Evolutionary conservation across 352 stramenopile species (phyloP), one percentile per base, ranked within the genome.

Genomic region (Phytophthora palmivora): DNA sequence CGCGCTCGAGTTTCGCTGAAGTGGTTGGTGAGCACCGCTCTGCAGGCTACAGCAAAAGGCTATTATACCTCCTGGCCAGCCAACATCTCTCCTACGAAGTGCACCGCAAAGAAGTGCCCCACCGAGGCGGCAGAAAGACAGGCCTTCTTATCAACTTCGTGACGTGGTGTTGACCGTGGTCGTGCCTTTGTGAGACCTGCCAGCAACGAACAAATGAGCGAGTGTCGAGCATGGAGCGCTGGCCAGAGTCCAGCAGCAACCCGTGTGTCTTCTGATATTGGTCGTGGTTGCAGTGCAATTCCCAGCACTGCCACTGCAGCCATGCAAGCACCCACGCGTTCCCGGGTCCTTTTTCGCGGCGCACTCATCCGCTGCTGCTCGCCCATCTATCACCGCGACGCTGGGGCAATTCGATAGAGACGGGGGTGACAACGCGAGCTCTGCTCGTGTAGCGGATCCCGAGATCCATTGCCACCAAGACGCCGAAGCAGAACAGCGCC

Each of bases 101-200:
- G n/a, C n/a, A 55, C 44, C 43, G 45, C 55, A 51, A 60, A 60
- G 34, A 59, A 57, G 42, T 32, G 58, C 57, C 47, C 43, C 44
- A 63, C 55, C 44, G 44, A 63, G n/a, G 21, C 37, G 12, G 30
- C 22, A 64, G 47, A 54, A 59, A 49, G 58, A 66, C 58, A 60
- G 58, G 48, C 26, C 36, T 57, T 58, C 56, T 24, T 16, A 21
- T 14, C 26, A 22, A 30, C 36, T 1, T 18, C 37, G 49, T 47
- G 26, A 37, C n/a, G 49, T 28, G 24, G 24, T 28, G 24, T 30
- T 30, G 36, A 39, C 21, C 6, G 16, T n/a, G 19, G 34, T 56
- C 55, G 55, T 46, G 37, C 30, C 18, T 38, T 63, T 43, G 55
- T 12, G 33, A 14, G 33, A 21, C 26, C 8, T 12, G 3, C 8